These are phyloP conservation scores for Russula ochroleuca DNA, from an alignment of 768 basidiomycete genomes.

Conservation along the genomic window DNA sequence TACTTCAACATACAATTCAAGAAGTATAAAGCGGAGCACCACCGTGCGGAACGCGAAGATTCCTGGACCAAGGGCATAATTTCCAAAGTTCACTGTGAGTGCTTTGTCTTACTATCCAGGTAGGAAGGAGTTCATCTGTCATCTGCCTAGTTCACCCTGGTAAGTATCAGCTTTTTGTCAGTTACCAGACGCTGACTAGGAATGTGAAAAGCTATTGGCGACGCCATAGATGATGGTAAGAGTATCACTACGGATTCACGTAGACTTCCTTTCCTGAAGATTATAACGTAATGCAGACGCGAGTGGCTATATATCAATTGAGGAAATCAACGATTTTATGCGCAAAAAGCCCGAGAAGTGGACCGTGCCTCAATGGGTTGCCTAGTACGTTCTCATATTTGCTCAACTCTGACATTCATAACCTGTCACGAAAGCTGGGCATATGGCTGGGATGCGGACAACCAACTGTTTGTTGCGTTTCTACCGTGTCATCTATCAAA, in stretches of 20 bases:
- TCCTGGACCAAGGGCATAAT: slow-evolving; percentile 17
- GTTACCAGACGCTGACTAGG: not conserved
- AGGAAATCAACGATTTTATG: slow-evolving; percentile 19
- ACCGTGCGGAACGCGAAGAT: slow-evolving; percentile 18
- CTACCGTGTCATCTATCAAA: not conserved
- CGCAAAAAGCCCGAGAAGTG: slow-evolving; percentile 19
- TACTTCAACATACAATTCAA: slow-evolving; percentile 23
- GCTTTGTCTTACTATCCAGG: not conserved
- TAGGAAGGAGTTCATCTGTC: not conserved
- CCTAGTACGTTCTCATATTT: slow-evolving; percentile 12
- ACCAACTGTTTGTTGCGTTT: slow-evolving; percentile 11
- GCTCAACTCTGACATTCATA: not conserved
- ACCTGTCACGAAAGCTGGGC: slow-evolving; percentile 14
- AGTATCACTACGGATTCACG: not conserved
- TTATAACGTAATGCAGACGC: slow-evolving; percentile 5
- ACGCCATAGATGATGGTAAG: slow-evolving; percentile 24
- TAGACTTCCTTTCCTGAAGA: not conserved
- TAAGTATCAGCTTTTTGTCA: not conserved
- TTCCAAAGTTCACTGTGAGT: slow-evolving; percentile 21
- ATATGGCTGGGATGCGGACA: slow-evolving; percentile 26
- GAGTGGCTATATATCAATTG: slow-evolving; percentile 22
- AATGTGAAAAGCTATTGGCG: slow-evolving; percentile 19
- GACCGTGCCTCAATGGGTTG: slow-evolving; percentile 22
- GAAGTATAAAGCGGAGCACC: slow-evolving; percentile 16
- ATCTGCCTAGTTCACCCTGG: slow-evolving; percentile 4